Percentiles rank a stretch among this genome's conserved stretches.
These are phyloP conservation scores for Epichloe aotearoae DNA, from an alignment of 2,329 filamentous ascomycete species.

Conservation along the genomic window DNA sequence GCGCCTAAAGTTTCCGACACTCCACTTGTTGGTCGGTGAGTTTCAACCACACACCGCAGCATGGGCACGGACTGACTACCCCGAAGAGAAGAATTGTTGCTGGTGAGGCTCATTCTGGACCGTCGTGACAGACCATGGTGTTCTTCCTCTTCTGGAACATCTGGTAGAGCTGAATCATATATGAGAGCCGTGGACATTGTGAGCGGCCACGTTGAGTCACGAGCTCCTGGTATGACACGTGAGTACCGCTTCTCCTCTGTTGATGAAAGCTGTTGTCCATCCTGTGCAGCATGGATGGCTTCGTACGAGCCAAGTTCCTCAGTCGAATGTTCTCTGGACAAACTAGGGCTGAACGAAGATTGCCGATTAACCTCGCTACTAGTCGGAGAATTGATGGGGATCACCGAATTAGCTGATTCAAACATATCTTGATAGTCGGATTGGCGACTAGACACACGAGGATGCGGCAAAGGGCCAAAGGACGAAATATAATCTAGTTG, in stretches of 20 bases:
- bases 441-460: conserved; percentile 41
- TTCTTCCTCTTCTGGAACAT: conserved; percentile 53
- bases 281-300: background rate
- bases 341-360: conserved; percentile 24
- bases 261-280: background rate
- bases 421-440: conserved; percentile 29
- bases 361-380: conserved; percentile 32
- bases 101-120: conserved; percentile 31
- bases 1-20: conserved; percentile 39
- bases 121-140: conserved; percentile 23
- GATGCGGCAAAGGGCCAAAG: conserved; percentile 32
- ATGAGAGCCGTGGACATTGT: conserved; percentile 12
- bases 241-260: conserved; percentile 13
- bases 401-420: conserved; percentile 22
- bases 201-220: conserved; percentile 30
- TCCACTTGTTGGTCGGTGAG: conserved; percentile 31
- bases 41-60: conserved; percentile 30
- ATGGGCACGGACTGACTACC: conserved; percentile 43
- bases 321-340: conserved; percentile 8
- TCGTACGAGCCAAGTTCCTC: background rate
- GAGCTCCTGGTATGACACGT: conserved; percentile 29
- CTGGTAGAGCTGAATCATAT: conserved; percentile 35
- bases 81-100: conserved; percentile 37
- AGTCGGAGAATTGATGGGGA: conserved; percentile 30
- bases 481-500: conserved; percentile 17